phyloP scores from a whole-genome alignment of 306 rosid species.

The Cicer bijugum region DNA sequence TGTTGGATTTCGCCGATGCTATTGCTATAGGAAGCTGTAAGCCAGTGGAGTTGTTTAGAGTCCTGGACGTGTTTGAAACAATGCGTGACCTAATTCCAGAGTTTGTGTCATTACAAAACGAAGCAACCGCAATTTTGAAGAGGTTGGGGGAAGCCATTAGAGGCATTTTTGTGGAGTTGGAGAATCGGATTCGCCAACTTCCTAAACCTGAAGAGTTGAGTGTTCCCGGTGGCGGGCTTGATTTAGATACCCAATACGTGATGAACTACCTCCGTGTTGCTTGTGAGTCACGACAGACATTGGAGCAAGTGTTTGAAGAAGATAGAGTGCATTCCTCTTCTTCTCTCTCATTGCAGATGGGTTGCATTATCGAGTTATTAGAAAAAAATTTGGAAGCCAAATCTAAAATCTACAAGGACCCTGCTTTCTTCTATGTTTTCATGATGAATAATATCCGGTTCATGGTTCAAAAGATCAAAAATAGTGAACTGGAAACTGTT shows the following conservation, averaged over 20 bases:
- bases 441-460: conserved; percentile 72
- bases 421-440: conserved; percentile 60
- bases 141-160: conserved; percentile 53
- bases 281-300: conserved; percentile 62
- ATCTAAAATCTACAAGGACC: conserved; percentile 61
- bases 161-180: neutral
- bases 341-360: conserved; percentile 71
- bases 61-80: conserved; percentile 62
- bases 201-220: conserved; percentile 53
- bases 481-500: conserved; percentile 58
- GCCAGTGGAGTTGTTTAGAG: conserved; percentile 54
- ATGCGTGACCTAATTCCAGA: conserved; percentile 63
- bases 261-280: conserved; percentile 88
- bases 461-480: conserved; percentile 59
- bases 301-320: conserved; percentile 82
- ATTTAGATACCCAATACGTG: conserved; percentile 83
- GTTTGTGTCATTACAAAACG: conserved; percentile 48
- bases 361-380: conserved; percentile 62
- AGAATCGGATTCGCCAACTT: conserved; percentile 53
- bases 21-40: conserved; percentile 59
- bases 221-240: conserved; percentile 76
- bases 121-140: conserved; percentile 74
- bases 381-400: conserved; percentile 62
- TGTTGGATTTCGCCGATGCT: conserved; percentile 66
- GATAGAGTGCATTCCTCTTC: conserved; percentile 42